Evolutionary conservation across 2,329 filamentous ascomycete genomes (phyloP).

Genomic region (Fusarium stilboides): DNA sequence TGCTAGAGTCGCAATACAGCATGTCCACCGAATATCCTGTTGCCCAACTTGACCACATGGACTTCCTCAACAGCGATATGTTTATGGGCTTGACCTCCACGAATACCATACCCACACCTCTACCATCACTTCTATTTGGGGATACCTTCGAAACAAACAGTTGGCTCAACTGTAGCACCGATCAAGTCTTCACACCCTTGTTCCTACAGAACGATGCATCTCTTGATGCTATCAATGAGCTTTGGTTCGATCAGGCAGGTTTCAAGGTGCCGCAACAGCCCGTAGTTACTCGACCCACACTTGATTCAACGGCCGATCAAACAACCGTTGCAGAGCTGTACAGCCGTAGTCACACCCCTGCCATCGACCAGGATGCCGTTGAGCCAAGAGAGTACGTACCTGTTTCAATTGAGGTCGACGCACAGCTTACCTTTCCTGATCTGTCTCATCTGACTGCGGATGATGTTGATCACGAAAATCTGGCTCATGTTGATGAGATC

Average conservation of each 20-base stretch:
- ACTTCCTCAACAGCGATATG: neutral
- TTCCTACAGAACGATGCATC: slow-evolving; percentile 10
- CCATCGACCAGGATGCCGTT: slow-evolving; percentile 9
- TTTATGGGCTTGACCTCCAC: neutral
- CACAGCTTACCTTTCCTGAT: slow-evolving; percentile 12
- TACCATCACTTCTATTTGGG: neutral
- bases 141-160: neutral
- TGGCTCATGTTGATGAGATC: slow-evolving; percentile 10
- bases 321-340: slow-evolving; percentile 8
- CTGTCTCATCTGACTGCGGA: neutral
- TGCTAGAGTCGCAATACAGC: neutral
- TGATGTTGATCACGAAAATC: slow-evolving; percentile 13
- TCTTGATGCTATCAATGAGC: neutral
- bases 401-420: slow-evolving; percentile 11
- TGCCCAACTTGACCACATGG: neutral
- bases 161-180: slow-evolving; percentile 2
- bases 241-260: slow-evolving; percentile 3
- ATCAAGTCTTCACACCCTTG: neutral
- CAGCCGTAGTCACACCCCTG: slow-evolving; percentile 7
- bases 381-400: slow-evolving; percentile 9
- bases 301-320: neutral
- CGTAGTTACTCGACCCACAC: neutral
- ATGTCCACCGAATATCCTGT: too few relatives aligned
- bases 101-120: neutral
- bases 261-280: neutral